Percentiles rank a stretch among this genome's conserved stretches.
Evolutionary conservation across 768 basidiomycete species (phyloP).

Genomic region (Termitomyces sp.): DNA sequence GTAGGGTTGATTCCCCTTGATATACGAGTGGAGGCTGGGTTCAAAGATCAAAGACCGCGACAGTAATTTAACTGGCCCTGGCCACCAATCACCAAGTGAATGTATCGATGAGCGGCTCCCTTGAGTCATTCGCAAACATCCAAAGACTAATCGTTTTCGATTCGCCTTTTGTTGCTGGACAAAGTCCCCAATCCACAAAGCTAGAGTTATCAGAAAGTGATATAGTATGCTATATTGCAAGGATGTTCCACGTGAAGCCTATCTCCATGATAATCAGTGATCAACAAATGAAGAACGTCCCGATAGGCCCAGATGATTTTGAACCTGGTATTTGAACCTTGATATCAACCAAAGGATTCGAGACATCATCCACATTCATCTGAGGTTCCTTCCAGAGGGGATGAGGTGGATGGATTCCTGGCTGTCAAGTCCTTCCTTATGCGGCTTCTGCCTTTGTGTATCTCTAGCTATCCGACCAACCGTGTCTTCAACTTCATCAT

Average conservation of each 20-base stretch:
- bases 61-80: background rate
- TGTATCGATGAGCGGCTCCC: conserved; percentile 61
- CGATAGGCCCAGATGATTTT: background rate
- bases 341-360: conserved; percentile 25
- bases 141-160: conserved; percentile 65
- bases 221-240: background rate
- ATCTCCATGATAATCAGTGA: background rate
- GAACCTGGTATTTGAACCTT: conserved; percentile 16
- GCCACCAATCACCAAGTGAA: conserved; percentile 11
- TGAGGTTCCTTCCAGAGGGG: conserved; percentile 9
- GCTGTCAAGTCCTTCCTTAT: background rate
- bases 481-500: conserved; percentile 23
- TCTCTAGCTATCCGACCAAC: conserved; percentile 12
- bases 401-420: background rate
- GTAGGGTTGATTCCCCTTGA: conserved; percentile 62
- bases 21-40: conserved; percentile 53
- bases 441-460: background rate
- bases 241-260: background rate
- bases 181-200: too few relatives aligned
- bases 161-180: conserved; percentile 36
- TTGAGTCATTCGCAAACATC: conserved; percentile 65
- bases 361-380: conserved; percentile 16
- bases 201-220: too few relatives aligned
- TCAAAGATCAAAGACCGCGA: conserved; percentile 3
- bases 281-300: background rate